Conservation (phyloP, 805 yeast species). For the Middelhovenomyces tepae region DNA sequence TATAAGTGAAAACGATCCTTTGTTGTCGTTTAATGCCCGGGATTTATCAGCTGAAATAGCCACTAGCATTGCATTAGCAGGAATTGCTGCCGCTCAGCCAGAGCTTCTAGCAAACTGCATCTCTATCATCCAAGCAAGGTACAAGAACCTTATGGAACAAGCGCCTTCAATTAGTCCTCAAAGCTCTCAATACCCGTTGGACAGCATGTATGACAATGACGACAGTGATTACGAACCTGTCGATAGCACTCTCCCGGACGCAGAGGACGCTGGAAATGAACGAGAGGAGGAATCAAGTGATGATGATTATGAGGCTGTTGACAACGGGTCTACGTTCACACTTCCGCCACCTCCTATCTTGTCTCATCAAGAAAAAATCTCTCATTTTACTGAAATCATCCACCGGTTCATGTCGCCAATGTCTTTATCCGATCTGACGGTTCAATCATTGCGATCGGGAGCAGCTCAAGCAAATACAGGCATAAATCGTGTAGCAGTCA, state of each 20-base stretch:
- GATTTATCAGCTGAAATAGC: slow-evolving; percentile 57
- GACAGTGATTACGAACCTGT: slow-evolving; percentile 23
- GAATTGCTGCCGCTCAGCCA: slow-evolving; percentile 48
- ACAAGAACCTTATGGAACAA: slow-evolving; percentile 37
- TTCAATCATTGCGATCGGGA: slow-evolving; percentile 6
- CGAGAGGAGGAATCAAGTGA: slow-evolving; percentile 19
- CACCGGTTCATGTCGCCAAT: too few species aligned
- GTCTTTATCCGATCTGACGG: too few species aligned
- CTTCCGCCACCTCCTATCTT: too few species aligned
- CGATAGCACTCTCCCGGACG: slow-evolving; percentile 7
- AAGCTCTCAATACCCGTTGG: slow-evolving; percentile 12
- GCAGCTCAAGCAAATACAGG: slow-evolving; percentile 17
- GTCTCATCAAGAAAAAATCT: too few species aligned
- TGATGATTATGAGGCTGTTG: slow-evolving; percentile 24
- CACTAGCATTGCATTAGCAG: slow-evolving; percentile 54
- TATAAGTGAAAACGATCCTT: slow-evolving; percentile 49
- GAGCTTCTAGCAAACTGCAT: slow-evolving; percentile 54
- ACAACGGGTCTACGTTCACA: slow-evolving; percentile 4
- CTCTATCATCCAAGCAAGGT: slow-evolving; percentile 60
- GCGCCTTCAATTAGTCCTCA: slow-evolving; percentile 7
- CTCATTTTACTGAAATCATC: too few species aligned
- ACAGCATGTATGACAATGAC: slow-evolving; percentile 29
- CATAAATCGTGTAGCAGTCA: slow-evolving; percentile 25
- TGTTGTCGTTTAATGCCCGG: slow-evolving; percentile 62
- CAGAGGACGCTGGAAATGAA: slow-evolving; percentile 10